Evolutionary conservation across 1,284 basidiomycete genomes (phyloP).

Genomic region (Coniophora puteana): DNA sequence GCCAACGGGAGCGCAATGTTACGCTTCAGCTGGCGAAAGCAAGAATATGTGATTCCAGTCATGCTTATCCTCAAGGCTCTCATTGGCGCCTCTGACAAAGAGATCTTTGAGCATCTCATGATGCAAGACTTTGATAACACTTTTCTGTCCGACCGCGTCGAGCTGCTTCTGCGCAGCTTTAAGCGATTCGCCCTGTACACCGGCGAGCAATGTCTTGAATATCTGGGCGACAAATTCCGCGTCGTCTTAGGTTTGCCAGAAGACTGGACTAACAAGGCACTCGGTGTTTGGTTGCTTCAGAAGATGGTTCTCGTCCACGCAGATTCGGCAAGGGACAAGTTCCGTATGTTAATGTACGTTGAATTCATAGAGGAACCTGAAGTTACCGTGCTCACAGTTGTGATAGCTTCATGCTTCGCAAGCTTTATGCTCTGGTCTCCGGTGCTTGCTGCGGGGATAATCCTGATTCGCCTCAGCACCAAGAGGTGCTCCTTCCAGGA

Average conservation of each 20-base stretch:
- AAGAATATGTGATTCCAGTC: slow-evolving; percentile 98
- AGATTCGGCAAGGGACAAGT: slow-evolving; percentile 90
- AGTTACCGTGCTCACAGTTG: slow-evolving; percentile 17
- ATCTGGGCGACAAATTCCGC: slow-evolving; percentile 97
- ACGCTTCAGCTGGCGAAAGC: slow-evolving; percentile 96
- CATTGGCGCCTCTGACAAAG: slow-evolving; percentile 92
- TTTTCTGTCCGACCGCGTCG: slow-evolving; percentile 96
- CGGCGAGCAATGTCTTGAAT: slow-evolving; percentile 92
- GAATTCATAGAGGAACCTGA: slow-evolving; percentile 1
- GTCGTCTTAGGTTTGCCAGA: slow-evolving; percentile 91
- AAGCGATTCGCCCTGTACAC: slow-evolving; percentile 90
- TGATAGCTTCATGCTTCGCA: slow-evolving; percentile 99
- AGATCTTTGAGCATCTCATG: slow-evolving; percentile 96
- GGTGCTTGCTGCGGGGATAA: slow-evolving; percentile 93
- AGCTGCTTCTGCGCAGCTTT: slow-evolving; percentile 95
- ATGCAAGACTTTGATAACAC: slow-evolving; percentile 98
- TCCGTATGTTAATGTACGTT: slow-evolving; percentile 88
- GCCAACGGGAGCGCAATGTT: slow-evolving; percentile 95
- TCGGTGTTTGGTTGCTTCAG: slow-evolving; percentile 84
- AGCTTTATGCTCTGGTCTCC: slow-evolving; percentile 91
- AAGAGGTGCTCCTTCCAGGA: slow-evolving; percentile 96
- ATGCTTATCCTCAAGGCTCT: slow-evolving; percentile 97
- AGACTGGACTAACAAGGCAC: slow-evolving; percentile 84
- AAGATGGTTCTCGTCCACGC: slow-evolving; percentile 93
- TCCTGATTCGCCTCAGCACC: slow-evolving; percentile 98